Base-by-base conservation (phyloP, 352 stramenopile genomes). In the Globisporangium cylindrosporum region DNA sequence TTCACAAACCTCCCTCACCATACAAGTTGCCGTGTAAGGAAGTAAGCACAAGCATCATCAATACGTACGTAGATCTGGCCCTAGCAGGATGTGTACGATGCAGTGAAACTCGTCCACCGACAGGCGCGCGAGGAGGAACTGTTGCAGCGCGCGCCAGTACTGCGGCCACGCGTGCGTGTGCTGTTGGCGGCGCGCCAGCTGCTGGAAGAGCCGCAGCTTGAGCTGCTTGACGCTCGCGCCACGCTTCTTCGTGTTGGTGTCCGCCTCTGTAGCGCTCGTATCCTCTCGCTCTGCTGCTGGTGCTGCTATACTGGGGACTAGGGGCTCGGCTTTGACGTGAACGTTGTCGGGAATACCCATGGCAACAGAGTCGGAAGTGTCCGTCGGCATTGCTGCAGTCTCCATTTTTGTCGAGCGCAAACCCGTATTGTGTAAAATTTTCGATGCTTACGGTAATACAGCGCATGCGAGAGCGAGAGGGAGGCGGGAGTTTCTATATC, bases 121-220 rank as follows among this genome's bases (percentile, higher is more conserved):
- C 25, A 85, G 38, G 27, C 79, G 74, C 46, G 84, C 81, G n/a
- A 73, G 15, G 15, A 90, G 57, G 24, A 86, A 92, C 12, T 78
- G 71, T 68, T 89, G 81, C 62, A 90, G 86, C 25, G 74, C 73
- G 29, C 70, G 62, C 84, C 84, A 92, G 66, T 92, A 92, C 18
- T 62, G 72, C 58, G 74, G 72, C 84, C 84, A 92, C 22, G 78
- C 73, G 66, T 81, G 69, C 22, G 71, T 74, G 53, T 81, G 61
- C 15, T n/a, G 69, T 20, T 46, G 54, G 51, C 77, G 75, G 24
- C 74, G 71, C 68, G 89, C 76, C n/a, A 92, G 75, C 27, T 73
- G 71, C 62, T 86, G 82, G 65, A 87, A 92, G 25, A 92, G 69
- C 72, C 84, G 78, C 54, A 81, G 73, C 75, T 92, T 92, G 53